Percentiles rank a stretch among this genome's conserved stretches.
These are phyloP conservation scores for Trichoderma cornu-damae DNA, from an alignment of 2,329 filamentous ascomycete genomes.

Conservation along the genomic window DNA sequence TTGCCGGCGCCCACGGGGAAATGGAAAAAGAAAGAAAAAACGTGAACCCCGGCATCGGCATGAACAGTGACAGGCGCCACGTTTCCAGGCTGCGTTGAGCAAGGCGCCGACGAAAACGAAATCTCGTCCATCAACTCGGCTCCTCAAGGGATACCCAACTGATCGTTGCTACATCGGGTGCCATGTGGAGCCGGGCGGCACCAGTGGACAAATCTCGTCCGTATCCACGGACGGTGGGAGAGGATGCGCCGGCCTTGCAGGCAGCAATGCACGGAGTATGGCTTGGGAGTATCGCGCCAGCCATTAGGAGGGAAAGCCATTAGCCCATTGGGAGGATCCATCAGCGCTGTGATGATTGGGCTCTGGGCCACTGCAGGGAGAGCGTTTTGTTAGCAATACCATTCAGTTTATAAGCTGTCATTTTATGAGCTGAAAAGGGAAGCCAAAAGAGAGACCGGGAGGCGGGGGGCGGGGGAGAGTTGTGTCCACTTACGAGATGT, in stretches of 20 bases:
- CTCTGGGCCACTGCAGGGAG: slow-evolving; percentile 20
- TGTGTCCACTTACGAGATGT: slow-evolving; percentile 22
- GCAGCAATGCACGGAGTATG: slow-evolving; percentile 25
- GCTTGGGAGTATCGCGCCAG: slow-evolving; percentile 23
- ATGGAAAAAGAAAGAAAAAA: slow-evolving; percentile 23
- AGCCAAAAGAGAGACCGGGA: too few species aligned
- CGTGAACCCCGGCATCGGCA: slow-evolving; percentile 22
- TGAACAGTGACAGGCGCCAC: slow-evolving; percentile 18
- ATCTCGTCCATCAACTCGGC: slow-evolving; percentile 22
- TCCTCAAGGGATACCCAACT: slow-evolving; percentile 20
- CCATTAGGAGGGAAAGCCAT: slow-evolving; percentile 39
- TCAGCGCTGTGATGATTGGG: slow-evolving; percentile 36
- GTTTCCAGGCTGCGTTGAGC: slow-evolving; percentile 22
- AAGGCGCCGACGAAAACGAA: slow-evolving; percentile 24
- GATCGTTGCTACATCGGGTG: slow-evolving; percentile 20
- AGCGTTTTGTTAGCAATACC: not conserved
- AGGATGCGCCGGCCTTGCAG: slow-evolving; percentile 21
- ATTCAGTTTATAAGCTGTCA: too few species aligned
- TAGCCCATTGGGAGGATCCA: slow-evolving; percentile 43
- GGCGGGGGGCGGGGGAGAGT: not conserved
- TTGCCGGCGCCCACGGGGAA: slow-evolving; percentile 24
- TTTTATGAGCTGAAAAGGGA: not conserved
- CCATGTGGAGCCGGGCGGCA: slow-evolving; percentile 24
- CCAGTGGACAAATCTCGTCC: slow-evolving; percentile 27
- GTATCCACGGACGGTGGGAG: slow-evolving; percentile 20